Percentiles rank a stretch among this genome's conserved stretches.
Evolutionary conservation across 1,139 yeast species (phyloP).

Genomic region (Eremothecium cymbalariae): DNA sequence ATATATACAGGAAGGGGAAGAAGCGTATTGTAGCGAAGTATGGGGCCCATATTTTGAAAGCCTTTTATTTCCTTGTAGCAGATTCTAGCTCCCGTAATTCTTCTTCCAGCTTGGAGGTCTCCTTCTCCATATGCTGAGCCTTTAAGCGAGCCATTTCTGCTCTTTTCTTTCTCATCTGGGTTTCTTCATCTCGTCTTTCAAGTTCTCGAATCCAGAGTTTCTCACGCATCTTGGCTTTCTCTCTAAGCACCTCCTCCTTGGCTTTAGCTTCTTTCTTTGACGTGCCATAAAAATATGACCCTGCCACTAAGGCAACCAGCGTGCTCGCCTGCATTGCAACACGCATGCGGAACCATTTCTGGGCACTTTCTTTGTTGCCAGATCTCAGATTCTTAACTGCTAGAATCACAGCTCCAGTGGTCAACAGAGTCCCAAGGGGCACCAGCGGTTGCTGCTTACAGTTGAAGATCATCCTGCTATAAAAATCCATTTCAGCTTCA

Average conservation of each 20-base stretch:
- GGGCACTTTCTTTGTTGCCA: constrained; percentile 71
- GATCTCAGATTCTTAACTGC: constrained; percentile 69
- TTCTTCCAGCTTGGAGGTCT: constrained; percentile 21
- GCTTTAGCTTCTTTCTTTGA: constrained; percentile 37
- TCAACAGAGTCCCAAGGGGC: constrained; percentile 71
- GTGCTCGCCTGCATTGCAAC: constrained; percentile 81
- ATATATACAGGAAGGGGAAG: too few relatives aligned
- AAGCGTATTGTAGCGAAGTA: too few relatives aligned
- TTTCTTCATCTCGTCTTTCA: constrained; percentile 72
- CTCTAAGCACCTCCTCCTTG: constrained; percentile 54
- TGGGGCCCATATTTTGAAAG: too few relatives aligned
- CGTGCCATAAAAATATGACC: constrained; percentile 56
- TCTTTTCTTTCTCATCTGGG: constrained; percentile 54
- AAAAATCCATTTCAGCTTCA: constrained; percentile 28
- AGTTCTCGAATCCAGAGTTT: constrained; percentile 84
- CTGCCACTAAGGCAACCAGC: constrained; percentile 69
- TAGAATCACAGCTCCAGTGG: constrained; percentile 70
- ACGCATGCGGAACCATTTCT: constrained; percentile 82
- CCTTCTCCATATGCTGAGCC: constrained; percentile 30
- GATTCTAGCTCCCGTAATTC: constrained; percentile 26
- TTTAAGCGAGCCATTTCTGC: constrained; percentile 41
- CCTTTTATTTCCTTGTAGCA: constrained; percentile 10
- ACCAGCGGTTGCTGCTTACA: constrained; percentile 72
- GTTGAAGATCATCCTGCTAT: constrained; percentile 32
- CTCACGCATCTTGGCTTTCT: constrained; percentile 79